A percentile compares a stretch with the other conserved stretches of the same genome.
phyloP scores from a whole-genome alignment of 768 basidiomycete genomes.

The Lactifluus rugatus region DNA sequence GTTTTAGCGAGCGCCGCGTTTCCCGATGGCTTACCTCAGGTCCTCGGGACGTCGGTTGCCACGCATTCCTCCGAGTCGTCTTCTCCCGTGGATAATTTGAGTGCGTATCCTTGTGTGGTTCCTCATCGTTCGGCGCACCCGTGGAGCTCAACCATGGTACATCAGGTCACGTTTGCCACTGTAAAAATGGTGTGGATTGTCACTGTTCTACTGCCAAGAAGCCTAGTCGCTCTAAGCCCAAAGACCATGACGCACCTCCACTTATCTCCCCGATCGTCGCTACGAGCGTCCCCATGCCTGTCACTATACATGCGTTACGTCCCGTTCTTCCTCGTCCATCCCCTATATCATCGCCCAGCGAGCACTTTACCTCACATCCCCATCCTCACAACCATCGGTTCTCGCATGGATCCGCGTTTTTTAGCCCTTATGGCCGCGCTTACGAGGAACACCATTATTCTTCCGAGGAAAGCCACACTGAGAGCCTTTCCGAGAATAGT shows the following conservation, averaged over 20 bases:
- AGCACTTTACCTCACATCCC: conserved; percentile 31
- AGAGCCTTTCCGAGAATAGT: conserved; percentile 8
- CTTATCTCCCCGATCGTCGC: conserved; percentile 18
- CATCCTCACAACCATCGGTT: conserved; percentile 33
- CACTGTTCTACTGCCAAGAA: conserved; percentile 13
- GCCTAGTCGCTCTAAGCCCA: not conserved
- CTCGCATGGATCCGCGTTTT: conserved; percentile 40
- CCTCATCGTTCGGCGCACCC: not conserved
- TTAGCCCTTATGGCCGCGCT: conserved; percentile 61
- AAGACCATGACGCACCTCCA: not conserved
- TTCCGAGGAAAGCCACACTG: conserved; percentile 21
- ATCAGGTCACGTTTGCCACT: conserved; percentile 31
- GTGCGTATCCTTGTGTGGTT: conserved; percentile 5
- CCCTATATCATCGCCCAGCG: conserved; percentile 27
- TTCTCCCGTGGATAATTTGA: conserved; percentile 52
- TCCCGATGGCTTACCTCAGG: conserved; percentile 65
- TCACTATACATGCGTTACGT: conserved; percentile 32
- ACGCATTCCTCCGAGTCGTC: conserved; percentile 38
- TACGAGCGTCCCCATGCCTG: not conserved
- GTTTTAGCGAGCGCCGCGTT: conserved; percentile 66
- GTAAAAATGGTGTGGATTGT: conserved; percentile 6
- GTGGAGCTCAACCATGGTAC: not conserved
- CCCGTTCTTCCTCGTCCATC: conserved; percentile 60
- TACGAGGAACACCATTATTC: conserved; percentile 41
- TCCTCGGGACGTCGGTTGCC: conserved; percentile 56